Evolutionary conservation across 805 yeast species (phyloP).

Genomic region (Candida namnaoensis): DNA sequence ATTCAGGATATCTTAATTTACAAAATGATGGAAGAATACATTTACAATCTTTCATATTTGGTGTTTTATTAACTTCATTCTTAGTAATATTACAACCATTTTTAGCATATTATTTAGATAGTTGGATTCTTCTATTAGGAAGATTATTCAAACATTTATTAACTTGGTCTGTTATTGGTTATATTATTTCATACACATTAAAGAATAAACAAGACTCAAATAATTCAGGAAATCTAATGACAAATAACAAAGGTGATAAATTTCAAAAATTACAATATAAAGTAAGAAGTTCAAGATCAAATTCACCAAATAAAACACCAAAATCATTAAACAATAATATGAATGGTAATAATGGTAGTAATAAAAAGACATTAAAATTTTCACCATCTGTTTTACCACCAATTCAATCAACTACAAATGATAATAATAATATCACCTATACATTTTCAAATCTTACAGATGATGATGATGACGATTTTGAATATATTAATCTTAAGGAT

Average conservation of each 20-base stretch:
- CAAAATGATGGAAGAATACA: constrained; percentile 16
- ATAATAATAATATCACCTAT: too few relatives aligned
- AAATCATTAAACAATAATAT: too few relatives aligned
- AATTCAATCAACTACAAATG: neutral
- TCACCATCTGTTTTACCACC: neutral
- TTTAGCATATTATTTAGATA: constrained; percentile 11
- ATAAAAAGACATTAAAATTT: too few relatives aligned
- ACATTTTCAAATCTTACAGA: neutral
- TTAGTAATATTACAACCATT: constrained; percentile 15
- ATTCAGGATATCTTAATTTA: constrained; percentile 13
- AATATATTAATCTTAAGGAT: too few relatives aligned
- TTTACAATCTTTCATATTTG: constrained; percentile 17
- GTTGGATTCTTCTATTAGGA: constrained; percentile 14
- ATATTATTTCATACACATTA: constrained; percentile 8
- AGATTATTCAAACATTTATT: constrained; percentile 9
- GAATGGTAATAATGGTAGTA: too few relatives aligned
- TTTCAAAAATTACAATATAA: constrained; percentile 13
- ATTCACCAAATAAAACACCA: constrained; percentile 1
- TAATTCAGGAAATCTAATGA: neutral
- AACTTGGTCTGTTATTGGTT: constrained; percentile 11
- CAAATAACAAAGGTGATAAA: neutral
- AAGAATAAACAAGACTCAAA: constrained; percentile 2
- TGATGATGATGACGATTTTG: neutral
- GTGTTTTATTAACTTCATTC: constrained; percentile 9
- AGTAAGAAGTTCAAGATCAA: constrained; percentile 6